phyloP scores from a whole-genome alignment of 73 alveolate genomes.

The Urostyla sp. region DNA sequence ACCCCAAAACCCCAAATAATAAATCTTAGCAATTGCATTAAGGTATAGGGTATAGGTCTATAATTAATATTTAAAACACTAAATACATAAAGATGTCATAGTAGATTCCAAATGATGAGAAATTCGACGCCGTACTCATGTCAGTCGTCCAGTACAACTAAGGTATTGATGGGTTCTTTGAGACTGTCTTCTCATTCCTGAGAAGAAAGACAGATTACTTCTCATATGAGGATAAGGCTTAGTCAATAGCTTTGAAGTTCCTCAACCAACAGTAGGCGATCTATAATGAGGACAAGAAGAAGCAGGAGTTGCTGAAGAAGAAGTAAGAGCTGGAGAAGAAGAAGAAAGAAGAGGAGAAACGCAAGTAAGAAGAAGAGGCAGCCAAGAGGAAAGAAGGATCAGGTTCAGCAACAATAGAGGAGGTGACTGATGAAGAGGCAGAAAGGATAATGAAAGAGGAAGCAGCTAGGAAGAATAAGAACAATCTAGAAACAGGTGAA shows the following conservation, averaged over 20 bases:
- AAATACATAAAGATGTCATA: not conserved
- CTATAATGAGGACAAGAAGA: conserved; percentile 80
- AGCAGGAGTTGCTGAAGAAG: conserved; percentile 69
- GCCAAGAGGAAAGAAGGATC: conserved; percentile 58
- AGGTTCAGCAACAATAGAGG: conserved; percentile 70
- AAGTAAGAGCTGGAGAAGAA: conserved; percentile 79
- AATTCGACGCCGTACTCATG: conserved; percentile 96
- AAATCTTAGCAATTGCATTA: not conserved
- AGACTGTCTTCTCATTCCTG: conserved; percentile 91
- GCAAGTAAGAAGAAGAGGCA: conserved; percentile 62
- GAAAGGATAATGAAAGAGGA: conserved; percentile 72
- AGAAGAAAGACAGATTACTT: conserved; percentile 95
- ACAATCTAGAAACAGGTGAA: conserved; percentile 47
- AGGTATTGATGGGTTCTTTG: conserved; percentile 92
- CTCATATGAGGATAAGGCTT: conserved; percentile 76
- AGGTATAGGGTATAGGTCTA: not conserved
- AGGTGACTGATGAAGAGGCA: conserved; percentile 80
- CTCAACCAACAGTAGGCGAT: conserved; percentile 61
- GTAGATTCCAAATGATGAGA: conserved; percentile 69
- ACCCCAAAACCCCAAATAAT: conserved; percentile 53
- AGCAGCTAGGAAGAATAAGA: conserved; percentile 62
- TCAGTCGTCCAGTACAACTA: conserved; percentile 91
- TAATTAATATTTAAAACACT: conserved; percentile 10
- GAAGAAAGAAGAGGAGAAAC: conserved; percentile 74
- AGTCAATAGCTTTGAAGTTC: conserved; percentile 61